Conservation (phyloP, 2,329 filamentous ascomycete genomes). For the Fusarium duplospermum region DNA sequence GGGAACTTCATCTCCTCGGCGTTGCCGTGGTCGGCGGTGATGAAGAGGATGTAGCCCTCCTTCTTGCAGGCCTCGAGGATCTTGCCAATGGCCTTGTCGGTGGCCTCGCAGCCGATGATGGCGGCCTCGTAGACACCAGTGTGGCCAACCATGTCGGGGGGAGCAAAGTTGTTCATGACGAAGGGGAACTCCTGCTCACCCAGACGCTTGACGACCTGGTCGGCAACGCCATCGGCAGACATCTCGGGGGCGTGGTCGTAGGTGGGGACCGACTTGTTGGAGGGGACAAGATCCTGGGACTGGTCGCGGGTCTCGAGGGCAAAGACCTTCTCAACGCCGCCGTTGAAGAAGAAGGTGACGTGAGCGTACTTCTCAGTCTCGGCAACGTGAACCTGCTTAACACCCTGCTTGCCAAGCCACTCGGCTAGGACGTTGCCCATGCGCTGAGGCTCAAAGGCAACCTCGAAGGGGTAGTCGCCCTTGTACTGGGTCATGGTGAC, state of each 20-base stretch:
- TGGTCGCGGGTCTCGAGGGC: conserved; percentile 91
- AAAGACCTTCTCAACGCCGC: conserved; percentile 96
- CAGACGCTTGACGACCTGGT: conserved; percentile 90
- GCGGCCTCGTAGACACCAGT: conserved; percentile 97
- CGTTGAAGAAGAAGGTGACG: conserved; percentile 99
- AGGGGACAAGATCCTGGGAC: conserved; percentile 80
- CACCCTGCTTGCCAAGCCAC: conserved; percentile 88
- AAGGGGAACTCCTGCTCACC: conserved; percentile 90
- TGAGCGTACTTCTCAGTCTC: conserved; percentile 99
- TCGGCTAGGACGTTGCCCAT: conserved; percentile 99
- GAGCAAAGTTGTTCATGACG: conserved; percentile 99
- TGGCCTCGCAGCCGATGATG: conserved; percentile 84
- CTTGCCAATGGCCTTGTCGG: conserved; percentile 92
- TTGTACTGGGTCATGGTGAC: conserved; percentile 99
- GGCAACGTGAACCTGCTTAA: conserved; percentile 95
- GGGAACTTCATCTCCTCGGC: conserved; percentile 99
- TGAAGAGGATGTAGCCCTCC: conserved; percentile 91
- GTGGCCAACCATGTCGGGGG: conserved; percentile 99
- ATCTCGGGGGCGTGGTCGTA: conserved; percentile 97
- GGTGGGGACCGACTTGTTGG: conserved; percentile 89
- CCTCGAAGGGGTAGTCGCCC: conserved; percentile 88
- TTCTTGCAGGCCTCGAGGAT: conserved; percentile 96
- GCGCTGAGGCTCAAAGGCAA: conserved; percentile 92
- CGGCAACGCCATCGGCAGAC: conserved; percentile 89
- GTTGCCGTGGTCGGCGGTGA: conserved; percentile 97